Conservation (phyloP, 106 monocot species). For the Allium cepa region DNA sequence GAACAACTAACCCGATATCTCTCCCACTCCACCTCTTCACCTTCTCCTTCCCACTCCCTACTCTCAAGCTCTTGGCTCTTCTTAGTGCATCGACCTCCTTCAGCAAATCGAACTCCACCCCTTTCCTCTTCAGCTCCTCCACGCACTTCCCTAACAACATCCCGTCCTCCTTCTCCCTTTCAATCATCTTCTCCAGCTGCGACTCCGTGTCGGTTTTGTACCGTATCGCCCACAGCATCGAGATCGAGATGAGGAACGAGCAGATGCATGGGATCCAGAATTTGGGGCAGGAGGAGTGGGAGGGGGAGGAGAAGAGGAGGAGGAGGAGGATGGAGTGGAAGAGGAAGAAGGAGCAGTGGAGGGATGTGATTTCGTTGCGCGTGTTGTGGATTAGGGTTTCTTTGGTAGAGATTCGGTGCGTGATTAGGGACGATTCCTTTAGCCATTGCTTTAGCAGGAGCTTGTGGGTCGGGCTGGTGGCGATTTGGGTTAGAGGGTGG, state of each 20-base stretch:
- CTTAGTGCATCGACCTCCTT: constrained; percentile 86
- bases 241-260: constrained; percentile 43
- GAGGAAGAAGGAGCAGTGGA: constrained; percentile 73
- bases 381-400: constrained; percentile 50
- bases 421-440: constrained; percentile 63
- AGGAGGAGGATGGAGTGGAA: constrained; percentile 64
- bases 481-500: constrained; percentile 89
- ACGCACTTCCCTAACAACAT: constrained; percentile 57
- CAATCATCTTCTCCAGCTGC: constrained; percentile 42
- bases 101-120: constrained; percentile 74
- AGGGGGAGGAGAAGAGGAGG: constrained; percentile 48
- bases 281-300: constrained; percentile 39
- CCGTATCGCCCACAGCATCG: constrained; percentile 61
- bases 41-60: constrained; percentile 27
- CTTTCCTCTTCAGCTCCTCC: constrained; percentile 75
- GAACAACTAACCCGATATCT: constrained; percentile 33
- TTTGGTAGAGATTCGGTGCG: constrained; percentile 50
- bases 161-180: constrained; percentile 71
- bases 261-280: constrained; percentile 67
- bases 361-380: constrained; percentile 52
- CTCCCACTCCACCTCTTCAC: constrained; percentile 31
- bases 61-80: constrained; percentile 72
- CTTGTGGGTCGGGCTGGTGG: constrained; percentile 71
- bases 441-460: constrained; percentile 95
- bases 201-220: constrained; percentile 65